phyloP scores from a whole-genome alignment of 306 rosid species.

The Cicer arietinum region DNA sequence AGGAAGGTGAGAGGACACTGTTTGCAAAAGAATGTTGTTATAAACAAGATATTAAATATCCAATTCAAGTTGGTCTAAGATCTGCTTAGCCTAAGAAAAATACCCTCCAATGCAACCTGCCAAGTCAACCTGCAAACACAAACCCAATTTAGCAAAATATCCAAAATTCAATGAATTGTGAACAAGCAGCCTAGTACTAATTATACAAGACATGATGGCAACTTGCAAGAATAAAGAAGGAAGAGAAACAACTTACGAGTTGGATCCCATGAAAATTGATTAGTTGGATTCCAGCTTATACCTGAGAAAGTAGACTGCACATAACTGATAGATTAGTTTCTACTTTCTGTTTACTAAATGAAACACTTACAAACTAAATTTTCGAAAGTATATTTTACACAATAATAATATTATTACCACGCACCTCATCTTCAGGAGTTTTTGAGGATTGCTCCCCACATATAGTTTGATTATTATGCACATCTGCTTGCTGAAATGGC shows the following conservation, averaged over 20 bases:
- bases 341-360: conserved; percentile 2
- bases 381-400: conserved; percentile 12
- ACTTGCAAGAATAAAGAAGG: background rate
- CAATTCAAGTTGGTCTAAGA: conserved; percentile 67
- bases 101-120: conserved; percentile 65
- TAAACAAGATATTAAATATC: conserved; percentile 69
- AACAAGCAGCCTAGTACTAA: background rate
- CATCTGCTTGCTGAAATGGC: conserved; percentile 49
- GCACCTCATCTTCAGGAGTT: conserved; percentile 56
- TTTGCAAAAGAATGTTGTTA: conserved; percentile 52
- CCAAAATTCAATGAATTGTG: conserved; percentile 28
- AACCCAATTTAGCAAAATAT: conserved; percentile 22
- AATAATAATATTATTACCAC: conserved; percentile 49
- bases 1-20: conserved; percentile 40
- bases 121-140: conserved; percentile 71
- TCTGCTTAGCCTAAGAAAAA: conserved; percentile 66
- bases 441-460: conserved; percentile 49
- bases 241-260: conserved; percentile 53
- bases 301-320: conserved; percentile 59
- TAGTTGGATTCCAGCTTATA: conserved; percentile 65
- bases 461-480: conserved; percentile 52
- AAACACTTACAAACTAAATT: background rate
- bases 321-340: conserved; percentile 36
- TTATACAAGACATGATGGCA: conserved; percentile 8
- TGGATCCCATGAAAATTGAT: conserved; percentile 58